phyloP scores from a whole-genome alignment of 495 filamentous ascomycete genomes.

The Lophiostoma macrostomum region DNA sequence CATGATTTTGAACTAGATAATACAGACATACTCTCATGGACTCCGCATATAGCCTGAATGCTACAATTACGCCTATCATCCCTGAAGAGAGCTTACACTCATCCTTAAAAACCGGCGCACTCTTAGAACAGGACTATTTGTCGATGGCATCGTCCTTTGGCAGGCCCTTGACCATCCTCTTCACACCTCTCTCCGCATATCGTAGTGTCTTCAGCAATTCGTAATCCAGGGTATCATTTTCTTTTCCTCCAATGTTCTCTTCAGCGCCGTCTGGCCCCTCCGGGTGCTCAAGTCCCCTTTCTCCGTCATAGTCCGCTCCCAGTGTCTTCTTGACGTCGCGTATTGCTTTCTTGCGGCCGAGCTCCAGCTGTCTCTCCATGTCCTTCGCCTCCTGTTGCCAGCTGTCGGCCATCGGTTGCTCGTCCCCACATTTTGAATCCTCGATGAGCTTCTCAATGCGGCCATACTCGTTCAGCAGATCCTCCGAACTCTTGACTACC shows the following conservation, averaged over 20 bases:
- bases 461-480: slow-evolving; percentile 11
- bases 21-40: no score
- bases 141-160: slow-evolving; percentile 9
- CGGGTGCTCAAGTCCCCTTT: background rate
- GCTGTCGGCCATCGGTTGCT: background rate
- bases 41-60: background rate
- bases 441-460: background rate
- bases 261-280: slow-evolving; percentile 13
- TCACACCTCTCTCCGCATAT: slow-evolving; percentile 41
- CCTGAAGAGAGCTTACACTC: background rate
- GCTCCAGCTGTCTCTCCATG: slow-evolving; percentile 10
- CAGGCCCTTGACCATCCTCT: slow-evolving; percentile 38
- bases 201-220: slow-evolving; percentile 28
- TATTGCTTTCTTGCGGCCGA: slow-evolving; percentile 19
- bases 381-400: slow-evolving; percentile 18
- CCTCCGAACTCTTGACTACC: background rate
- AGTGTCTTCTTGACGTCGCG: slow-evolving; percentile 22
- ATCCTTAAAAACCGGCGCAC: background rate
- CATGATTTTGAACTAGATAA: no score
- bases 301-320: slow-evolving; percentile 7
- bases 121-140: background rate
- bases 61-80: background rate
- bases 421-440: background rate
- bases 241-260: slow-evolving; percentile 23
- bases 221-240: background rate